These are phyloP conservation scores for Colletotrichum musae DNA, from an alignment of 2,329 filamentous ascomycete genomes.

Conservation along the genomic window DNA sequence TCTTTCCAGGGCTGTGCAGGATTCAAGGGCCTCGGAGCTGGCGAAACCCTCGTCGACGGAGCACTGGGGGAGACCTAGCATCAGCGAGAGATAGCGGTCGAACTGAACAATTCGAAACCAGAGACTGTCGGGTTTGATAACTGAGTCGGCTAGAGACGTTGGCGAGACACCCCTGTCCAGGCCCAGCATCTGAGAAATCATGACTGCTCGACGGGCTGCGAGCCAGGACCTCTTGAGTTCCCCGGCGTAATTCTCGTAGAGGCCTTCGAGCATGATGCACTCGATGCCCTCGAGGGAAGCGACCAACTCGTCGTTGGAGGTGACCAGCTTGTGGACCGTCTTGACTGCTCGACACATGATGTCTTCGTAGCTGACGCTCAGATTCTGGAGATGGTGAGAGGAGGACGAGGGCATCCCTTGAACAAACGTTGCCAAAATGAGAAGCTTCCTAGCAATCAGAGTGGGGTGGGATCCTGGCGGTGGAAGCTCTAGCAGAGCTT, in stretches of 20 bases:
- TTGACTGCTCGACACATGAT: slow-evolving; percentile 49
- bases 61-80: slow-evolving; percentile 56
- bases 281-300: slow-evolving; percentile 63
- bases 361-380: slow-evolving; percentile 42
- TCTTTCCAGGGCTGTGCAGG: slow-evolving; percentile 50
- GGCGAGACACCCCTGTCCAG: slow-evolving; percentile 44
- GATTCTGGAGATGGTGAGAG: slow-evolving; percentile 30
- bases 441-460: slow-evolving; percentile 57
- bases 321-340: slow-evolving; percentile 54
- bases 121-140: slow-evolving; percentile 41
- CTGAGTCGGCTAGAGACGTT: neutral
- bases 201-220: slow-evolving; percentile 59
- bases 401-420: slow-evolving; percentile 44
- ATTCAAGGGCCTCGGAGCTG: slow-evolving; percentile 29
- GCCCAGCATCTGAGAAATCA: slow-evolving; percentile 59
- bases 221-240: slow-evolving; percentile 63
- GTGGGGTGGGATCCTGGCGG: slow-evolving; percentile 48
- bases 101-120: slow-evolving; percentile 56
- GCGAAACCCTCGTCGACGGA: slow-evolving; percentile 40
- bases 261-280: slow-evolving; percentile 63
- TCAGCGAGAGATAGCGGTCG: slow-evolving; percentile 56
- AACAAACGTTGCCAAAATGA: slow-evolving; percentile 55
- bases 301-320: slow-evolving; percentile 61
- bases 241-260: slow-evolving; percentile 63
- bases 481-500: slow-evolving; percentile 11